These are phyloP conservation scores for Raphidocelis subcapitata DNA, from an alignment of 139 green algal genomes.

Conservation along the genomic window DNA sequence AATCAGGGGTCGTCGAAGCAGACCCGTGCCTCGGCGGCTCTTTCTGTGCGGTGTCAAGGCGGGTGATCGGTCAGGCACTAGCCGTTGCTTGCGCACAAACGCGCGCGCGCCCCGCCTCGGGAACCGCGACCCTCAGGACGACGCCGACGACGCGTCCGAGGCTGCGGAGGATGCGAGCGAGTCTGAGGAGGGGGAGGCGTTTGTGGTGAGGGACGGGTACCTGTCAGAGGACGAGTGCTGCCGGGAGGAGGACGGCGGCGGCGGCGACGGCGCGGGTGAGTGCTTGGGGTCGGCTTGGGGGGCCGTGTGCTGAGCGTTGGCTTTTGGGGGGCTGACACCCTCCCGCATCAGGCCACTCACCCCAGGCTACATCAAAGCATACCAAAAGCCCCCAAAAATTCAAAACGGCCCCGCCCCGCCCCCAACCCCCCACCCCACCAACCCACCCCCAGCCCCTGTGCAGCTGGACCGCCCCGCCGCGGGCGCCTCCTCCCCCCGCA, in stretches of 20 bases:
- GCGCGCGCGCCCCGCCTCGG: neutral
- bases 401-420: no score
- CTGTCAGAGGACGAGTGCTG: slow-evolving; percentile 74
- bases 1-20: neutral
- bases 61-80: no score
- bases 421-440: no score
- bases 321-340: neutral
- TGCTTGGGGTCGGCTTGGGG: slow-evolving; percentile 3
- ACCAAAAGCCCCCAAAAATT: slow-evolving; percentile 1
- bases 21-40: neutral
- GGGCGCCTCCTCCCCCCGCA: no score
- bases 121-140: neutral
- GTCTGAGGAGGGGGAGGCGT: slow-evolving; percentile 57
- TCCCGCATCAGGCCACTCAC: no score
- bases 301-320: neutral
- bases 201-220: slow-evolving; percentile 74
- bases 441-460: no score
- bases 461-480: no score
- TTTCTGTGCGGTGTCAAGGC: neutral
- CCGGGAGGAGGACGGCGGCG: slow-evolving; percentile 37
- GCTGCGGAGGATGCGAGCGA: slow-evolving; percentile 42
- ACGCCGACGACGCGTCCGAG: slow-evolving; percentile 17
- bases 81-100: no score
- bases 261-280: slow-evolving; percentile 1
- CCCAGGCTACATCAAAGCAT: neutral